Percentiles rank a stretch among this genome's conserved stretches.
phyloP scores from a whole-genome alignment of 495 filamentous ascomycete species.

The Hypoxylon subgilvum region DNA sequence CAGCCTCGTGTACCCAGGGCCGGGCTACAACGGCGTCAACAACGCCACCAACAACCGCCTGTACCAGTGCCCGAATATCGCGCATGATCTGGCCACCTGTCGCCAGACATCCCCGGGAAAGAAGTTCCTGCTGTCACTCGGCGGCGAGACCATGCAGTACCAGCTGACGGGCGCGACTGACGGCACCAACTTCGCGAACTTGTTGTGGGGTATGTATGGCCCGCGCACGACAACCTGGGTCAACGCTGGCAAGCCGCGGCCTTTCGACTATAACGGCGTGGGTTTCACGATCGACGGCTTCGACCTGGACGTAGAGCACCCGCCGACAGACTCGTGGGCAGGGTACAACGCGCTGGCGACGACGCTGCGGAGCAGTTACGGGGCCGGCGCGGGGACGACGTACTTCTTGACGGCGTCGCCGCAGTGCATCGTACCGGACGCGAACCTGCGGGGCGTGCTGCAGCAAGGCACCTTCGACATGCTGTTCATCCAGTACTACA shows the following conservation, averaged over 20 bases:
- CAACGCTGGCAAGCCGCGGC: slow-evolving; percentile 41
- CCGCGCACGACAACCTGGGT: slow-evolving; percentile 52
- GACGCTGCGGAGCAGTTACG: slow-evolving; percentile 14
- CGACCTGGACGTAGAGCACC: slow-evolving; percentile 62
- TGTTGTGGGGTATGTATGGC: slow-evolving; percentile 70
- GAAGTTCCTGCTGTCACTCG: slow-evolving; percentile 69
- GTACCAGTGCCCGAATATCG: slow-evolving; percentile 43
- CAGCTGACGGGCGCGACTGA: slow-evolving; percentile 48
- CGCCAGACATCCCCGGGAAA: slow-evolving; percentile 59
- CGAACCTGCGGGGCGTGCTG: slow-evolving; percentile 61
- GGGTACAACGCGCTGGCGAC: slow-evolving; percentile 50
- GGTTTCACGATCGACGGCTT: slow-evolving; percentile 60
- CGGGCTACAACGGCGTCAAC: slow-evolving; percentile 39
- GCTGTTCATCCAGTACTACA: slow-evolving; percentile 74
- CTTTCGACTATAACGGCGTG: slow-evolving; percentile 54
- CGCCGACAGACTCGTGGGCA: slow-evolving; percentile 41
- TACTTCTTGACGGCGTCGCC: slow-evolving; percentile 57
- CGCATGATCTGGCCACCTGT: slow-evolving; percentile 57
- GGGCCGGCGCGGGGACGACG: slow-evolving; percentile 21
- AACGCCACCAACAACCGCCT: slow-evolving; percentile 35
- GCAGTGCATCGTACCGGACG: slow-evolving; percentile 61
- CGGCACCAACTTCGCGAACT: slow-evolving; percentile 64
- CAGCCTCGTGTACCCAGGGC: slow-evolving; percentile 41
- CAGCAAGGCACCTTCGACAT: slow-evolving; percentile 62
- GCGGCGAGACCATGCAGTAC: slow-evolving; percentile 60